Evolutionary conservation across 1,284 basidiomycete species (phyloP), one percentile per base, ranked within the genome.

Genomic region (Ceratobasidium sp.): DNA sequence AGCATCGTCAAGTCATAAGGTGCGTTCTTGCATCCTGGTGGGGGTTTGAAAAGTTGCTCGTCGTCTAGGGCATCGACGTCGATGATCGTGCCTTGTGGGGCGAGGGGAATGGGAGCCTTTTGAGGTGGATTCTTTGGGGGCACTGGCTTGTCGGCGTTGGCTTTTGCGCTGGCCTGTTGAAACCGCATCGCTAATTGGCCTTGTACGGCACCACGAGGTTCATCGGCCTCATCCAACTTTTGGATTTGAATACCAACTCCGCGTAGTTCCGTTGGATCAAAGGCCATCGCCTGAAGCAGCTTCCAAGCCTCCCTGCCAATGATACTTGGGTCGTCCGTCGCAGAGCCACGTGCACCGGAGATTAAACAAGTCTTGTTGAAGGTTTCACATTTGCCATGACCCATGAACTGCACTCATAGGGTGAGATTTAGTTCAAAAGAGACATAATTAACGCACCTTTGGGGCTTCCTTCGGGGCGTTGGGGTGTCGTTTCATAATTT

Each of bases 231-330:
- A 82, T 96, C 95, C 0, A 98, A 87, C 82, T 97, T 98, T 81
- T 93, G 92, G n/a, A 98, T 89, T 81, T 96, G 95, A 32, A 99
- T 93, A 0, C 95, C 95, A 70, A 99, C 89, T 0, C 97, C 97
- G n/a, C 98, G 89, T 19, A 99, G 85, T 80, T 99, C 97, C 78
- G 87, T 89, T 0, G 96, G 90, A 78, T 96, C 92, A 57, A 96
- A 92, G 54, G 87, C 86, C 83, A 97, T 90, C 0, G 89, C 87
- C 76, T 89, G 86, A 11, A 98, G 86, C 13, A 99, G 83, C 77
- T 89, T 88, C 89, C 93, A 93, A 0, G 94, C 92, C 75, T 92
- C 91, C n/a, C 90, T 87, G 0, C 90, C 92, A 65, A 99, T 93
- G 59, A 90, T 83, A 54, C 85, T 86, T 0, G 88, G 85, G 79